Conservation (phyloP, 441 rosid genomes). For the Euphorbia corollata region DNA sequence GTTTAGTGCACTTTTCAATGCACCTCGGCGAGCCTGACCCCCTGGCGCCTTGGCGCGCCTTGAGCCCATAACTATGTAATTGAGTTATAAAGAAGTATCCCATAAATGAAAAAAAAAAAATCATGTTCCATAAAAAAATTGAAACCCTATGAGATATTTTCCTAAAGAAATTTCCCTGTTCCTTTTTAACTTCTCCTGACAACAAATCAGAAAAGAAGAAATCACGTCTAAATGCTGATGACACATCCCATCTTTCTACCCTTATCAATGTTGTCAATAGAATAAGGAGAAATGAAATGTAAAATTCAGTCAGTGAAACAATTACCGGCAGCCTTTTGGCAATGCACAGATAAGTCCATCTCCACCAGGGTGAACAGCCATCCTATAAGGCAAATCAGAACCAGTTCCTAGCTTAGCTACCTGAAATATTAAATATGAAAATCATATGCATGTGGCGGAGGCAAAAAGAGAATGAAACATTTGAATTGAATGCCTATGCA, state of each 20-base stretch:
- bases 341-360: constrained; percentile 68
- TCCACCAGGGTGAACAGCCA: constrained; percentile 67
- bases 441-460: background rate
- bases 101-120: too few species aligned
- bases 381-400: constrained; percentile 71
- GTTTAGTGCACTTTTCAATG: too few species aligned
- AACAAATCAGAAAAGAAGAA: background rate
- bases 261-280: background rate
- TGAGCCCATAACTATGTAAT: too few species aligned
- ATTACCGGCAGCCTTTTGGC: constrained; percentile 63
- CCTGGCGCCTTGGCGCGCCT: too few species aligned
- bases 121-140: too few species aligned
- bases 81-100: too few species aligned
- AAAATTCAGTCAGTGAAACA: background rate
- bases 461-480: background rate
- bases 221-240: constrained; percentile 1
- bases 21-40: too few species aligned
- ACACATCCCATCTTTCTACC: background rate
- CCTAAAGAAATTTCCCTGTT: background rate
- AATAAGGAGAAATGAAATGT: background rate
- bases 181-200: background rate
- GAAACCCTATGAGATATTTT: background rate
- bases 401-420: constrained; percentile 41
- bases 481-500: background rate
- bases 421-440: constrained; percentile 25